Evolutionary conservation across 352 stramenopile genomes (phyloP), one percentile per base, ranked within the genome.

Genomic region (Pythium periplocum): DNA sequence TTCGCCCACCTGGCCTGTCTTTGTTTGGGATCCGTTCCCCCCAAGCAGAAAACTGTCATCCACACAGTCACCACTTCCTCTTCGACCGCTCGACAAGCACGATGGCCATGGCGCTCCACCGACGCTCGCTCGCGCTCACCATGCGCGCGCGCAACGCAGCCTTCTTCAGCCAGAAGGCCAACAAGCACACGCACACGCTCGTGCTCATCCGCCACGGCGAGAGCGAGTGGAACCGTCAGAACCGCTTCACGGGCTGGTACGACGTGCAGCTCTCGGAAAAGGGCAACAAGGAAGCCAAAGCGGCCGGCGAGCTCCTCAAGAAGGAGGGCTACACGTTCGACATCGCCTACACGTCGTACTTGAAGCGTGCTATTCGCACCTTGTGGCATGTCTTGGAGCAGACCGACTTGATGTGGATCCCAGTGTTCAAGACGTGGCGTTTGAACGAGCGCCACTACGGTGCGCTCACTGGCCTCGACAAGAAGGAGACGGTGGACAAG

Each of bases 301-400:
- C 91, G 2, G 91, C 90, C 7, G 93, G 91, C 26, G 64, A 86
- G 61, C 78, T 97, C 64, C 74, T 98, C 9, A 80, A 90, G 59
- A 83, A 97, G 64, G 83, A 95, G 46, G 93, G 93, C 53, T 98
- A 97, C 68, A 88, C 86, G 36, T 96, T 98, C 57, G 92, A 98
- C 68, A 69, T 98, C 2, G 90, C 94, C 39, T 98, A 98, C 75
- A 98, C 95, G 49, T 98, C 89, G 59, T 85, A 96, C 61, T 66
- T 99, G 3, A 98, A 97, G 78, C 84, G 96, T 52, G 92, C 93
- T 2, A 98, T 98, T 70, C 88, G 90, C 45, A 97, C 88, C 32
- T 72, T 86, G 37, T 98, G 93, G 93, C 92, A 98, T 59, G 82
- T 98, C 50, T 66, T 98, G 35, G 83, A 96, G 62, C 90, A 98